Evolutionary conservation across 345 rosid species (phyloP), one percentile per base, ranked within the genome.

Genomic region (Bretschneidera sinensis): DNA sequence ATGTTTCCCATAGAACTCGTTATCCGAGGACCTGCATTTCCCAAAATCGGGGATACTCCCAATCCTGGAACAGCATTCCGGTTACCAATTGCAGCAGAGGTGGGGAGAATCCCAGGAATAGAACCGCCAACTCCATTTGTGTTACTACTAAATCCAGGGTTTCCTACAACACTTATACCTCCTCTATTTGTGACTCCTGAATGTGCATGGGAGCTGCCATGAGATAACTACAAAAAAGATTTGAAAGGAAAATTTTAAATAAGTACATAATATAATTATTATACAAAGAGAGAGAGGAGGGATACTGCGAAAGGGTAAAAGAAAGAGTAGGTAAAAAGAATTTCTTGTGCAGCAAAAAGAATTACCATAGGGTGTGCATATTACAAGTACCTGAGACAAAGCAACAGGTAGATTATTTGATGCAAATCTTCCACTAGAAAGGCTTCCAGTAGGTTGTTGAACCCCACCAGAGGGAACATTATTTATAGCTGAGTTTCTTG

Each of bases 41-140:
- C 99, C 85, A 91, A 74, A 71, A 88, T 69, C 69, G 82, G 99
- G 67, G 97, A 88, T 39, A 87, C 86, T 61, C 92, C 99, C 85
- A 95, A 66, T 69, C 92, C 96, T 64, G 85, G 87, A 66, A 87
- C 88, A 66, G 81, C 79, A 88, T 72, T 91, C 69, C 86, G 80
- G 71, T 81, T 91, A 73, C 88, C 89, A 59, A 91, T 79, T 43
- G 91, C 82, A 5, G 83, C 86, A 69, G 95, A 94, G 18, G 95
- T 75, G 66, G 99, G 89, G 64, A 95, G 91, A 76, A 95, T 86
- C 55, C 99, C 95, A 73, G 97, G 96, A 73, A 91, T 85, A 65
- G 95, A 86, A 76, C 91, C 89, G 16, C 89, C 95, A 79, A 81
- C 84, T 67, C 96, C 95, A 82, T 86, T 88, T 35, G 96, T 76